Base-by-base conservation (phyloP, 148 eudicot species). In the Rhododendron molle region DNA sequence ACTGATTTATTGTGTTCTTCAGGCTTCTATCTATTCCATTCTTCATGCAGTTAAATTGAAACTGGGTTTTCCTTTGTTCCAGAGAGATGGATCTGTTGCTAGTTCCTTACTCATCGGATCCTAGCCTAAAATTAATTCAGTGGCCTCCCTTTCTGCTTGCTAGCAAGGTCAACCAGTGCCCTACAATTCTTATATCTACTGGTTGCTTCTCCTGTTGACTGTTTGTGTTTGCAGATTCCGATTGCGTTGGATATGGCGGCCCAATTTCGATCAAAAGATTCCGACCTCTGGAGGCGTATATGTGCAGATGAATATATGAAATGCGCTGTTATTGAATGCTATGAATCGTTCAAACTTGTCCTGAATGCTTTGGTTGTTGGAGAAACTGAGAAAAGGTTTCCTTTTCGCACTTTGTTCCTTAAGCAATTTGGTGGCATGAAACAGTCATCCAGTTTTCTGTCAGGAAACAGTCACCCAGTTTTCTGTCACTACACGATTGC, bases 121-220 rank as follows among this genome's bases (percentile, higher is more conserved):
- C 92, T 81, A 94, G 93, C 58, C 86, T 97, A 82, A 98, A 93
- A 56, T 94, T 97, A 58, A 94, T 91, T 72, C 99, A 95, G 84
- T 97, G 99, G 99, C 99, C 99, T 86, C 99, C 99, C 1, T 95
- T 97, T 87, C 89, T 97, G 88, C 98, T 91, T 86, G 93, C 93
- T 86, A 91, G 91, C 89, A 91, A 91, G 93, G 93, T 89, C 78
- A 30, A 30, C 38, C 76, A 74, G 26, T 74, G 23, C 11, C 12
- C 26, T 20, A 74, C 4, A 18, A 74, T 38, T 34, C 46, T 38
- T 74, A 16, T 74, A 38, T 36, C n/a, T 74, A 18, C n/a, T 74
- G 26, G 46, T 7, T 74, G 23, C n/a, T 36, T 74, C 78, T 74
- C 23, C 38, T 74, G 26, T 79, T 54, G 30, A 44, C 32, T 81